Conservation (phyloP, 345 rosid genomes). For the Bruguiera parviflora region DNA sequence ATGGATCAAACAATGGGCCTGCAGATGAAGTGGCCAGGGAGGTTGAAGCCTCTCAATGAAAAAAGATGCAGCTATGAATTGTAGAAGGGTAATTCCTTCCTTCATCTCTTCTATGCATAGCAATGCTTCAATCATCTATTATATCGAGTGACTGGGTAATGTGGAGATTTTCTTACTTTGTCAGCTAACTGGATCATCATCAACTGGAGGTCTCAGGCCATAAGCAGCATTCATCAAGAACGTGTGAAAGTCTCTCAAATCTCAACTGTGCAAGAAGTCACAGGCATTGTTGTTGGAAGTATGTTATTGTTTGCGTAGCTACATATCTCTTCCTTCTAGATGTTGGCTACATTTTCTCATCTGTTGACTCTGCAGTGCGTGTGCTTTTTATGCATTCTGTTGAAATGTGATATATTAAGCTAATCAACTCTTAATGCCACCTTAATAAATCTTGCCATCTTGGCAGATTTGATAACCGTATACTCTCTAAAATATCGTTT, state of each 20-base stretch:
- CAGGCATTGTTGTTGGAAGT: not conserved
- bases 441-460: not conserved
- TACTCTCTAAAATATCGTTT: not conserved
- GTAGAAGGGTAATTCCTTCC: constrained; percentile 42
- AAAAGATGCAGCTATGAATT: constrained; percentile 16
- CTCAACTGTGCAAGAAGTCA: not conserved
- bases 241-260: not conserved
- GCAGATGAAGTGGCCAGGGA: constrained; percentile 35
- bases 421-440: not conserved
- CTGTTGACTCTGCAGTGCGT: not conserved
- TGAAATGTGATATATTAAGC: constrained; percentile 1
- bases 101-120: constrained; percentile 20
- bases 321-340: not conserved
- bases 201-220: constrained; percentile 11
- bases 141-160: constrained; percentile 34
- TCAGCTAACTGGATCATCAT: constrained; percentile 31
- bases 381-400: not conserved
- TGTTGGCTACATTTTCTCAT: not conserved
- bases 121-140: not conserved
- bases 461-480: not conserved
- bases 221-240: not conserved
- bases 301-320: not conserved
- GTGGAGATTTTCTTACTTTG: constrained; percentile 26
- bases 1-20: constrained; percentile 40
- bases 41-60: constrained; percentile 32